These are phyloP conservation scores for Xylariales sp. DNA, from an alignment of 2,329 filamentous ascomycete genomes.

Conservation along the genomic window DNA sequence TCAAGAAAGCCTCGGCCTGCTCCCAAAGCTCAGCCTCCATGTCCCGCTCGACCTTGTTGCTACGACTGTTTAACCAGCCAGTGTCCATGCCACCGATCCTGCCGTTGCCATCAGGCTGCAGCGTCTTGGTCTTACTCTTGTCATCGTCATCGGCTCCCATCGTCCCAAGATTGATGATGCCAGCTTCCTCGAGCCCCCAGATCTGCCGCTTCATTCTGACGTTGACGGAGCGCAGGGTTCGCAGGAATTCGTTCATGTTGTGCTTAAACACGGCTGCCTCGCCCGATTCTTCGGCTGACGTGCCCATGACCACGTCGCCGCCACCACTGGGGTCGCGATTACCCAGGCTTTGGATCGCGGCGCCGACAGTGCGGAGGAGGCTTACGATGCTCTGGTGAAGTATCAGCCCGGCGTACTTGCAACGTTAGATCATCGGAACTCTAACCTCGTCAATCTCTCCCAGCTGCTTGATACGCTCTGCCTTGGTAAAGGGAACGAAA, in stretches of 20 bases:
- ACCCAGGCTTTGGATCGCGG: conserved; percentile 60
- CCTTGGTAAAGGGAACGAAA: conserved; percentile 59
- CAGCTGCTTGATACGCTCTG: conserved; percentile 76
- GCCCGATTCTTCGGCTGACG: conserved; percentile 16
- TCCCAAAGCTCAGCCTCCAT: conserved; percentile 80
- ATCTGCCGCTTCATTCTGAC: conserved; percentile 72
- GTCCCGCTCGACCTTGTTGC: conserved; percentile 73
- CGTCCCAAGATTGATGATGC: conserved; percentile 56
- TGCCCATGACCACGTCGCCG: conserved; percentile 9
- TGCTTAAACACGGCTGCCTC: conserved; percentile 54
- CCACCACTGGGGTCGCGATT: conserved; percentile 34
- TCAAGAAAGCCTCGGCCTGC: conserved; percentile 12
- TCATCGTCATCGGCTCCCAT: conserved; percentile 22
- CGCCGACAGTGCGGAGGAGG: conserved; percentile 54
- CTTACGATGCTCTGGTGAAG: conserved; percentile 28
- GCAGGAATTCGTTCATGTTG: conserved; percentile 64
- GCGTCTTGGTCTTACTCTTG: conserved; percentile 12
- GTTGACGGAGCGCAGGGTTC: conserved; percentile 67
- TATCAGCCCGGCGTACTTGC: too few relatives aligned
- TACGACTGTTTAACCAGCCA: conserved; percentile 83
- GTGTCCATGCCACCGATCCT: conserved; percentile 67
- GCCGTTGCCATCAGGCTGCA: conserved; percentile 38
- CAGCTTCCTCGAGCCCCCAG: conserved; percentile 75
- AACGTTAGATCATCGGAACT: too few relatives aligned
- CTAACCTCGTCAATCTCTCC: conserved; percentile 68